Percentiles rank a stretch among this genome's conserved stretches.
phyloP scores from a whole-genome alignment of 2,329 filamentous ascomycete genomes.

The Colletotrichum sp. region DNA sequence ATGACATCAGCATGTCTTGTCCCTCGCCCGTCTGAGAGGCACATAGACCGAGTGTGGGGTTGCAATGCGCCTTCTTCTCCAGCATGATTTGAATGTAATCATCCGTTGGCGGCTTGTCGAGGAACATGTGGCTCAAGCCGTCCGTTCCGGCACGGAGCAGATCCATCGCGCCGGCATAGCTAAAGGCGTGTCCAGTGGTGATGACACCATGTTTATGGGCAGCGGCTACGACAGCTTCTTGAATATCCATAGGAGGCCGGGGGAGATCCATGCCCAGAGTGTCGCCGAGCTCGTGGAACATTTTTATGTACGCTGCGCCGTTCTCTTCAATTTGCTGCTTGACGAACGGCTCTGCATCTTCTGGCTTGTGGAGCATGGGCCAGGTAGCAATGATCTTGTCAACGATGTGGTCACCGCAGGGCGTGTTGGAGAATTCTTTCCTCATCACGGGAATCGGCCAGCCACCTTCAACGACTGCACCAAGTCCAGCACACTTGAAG shows the following conservation, averaged over 20 bases:
- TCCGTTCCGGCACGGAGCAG: slow-evolving; percentile 31
- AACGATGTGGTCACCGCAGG: background rate
- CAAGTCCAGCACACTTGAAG: slow-evolving; percentile 52
- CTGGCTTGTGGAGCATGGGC: slow-evolving; percentile 42
- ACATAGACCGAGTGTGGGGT: slow-evolving; percentile 26
- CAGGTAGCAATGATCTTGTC: slow-evolving; percentile 39
- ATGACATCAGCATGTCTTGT: slow-evolving; percentile 21
- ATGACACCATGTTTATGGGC: slow-evolving; percentile 30
- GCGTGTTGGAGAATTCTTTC: slow-evolving; percentile 17
- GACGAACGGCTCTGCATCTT: slow-evolving; percentile 47
- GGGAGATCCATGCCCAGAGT: slow-evolving; percentile 39
- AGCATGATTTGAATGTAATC: slow-evolving; percentile 27
- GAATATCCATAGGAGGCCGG: slow-evolving; percentile 46
- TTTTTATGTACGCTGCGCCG: slow-evolving; percentile 55
- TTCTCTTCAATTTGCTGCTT: slow-evolving; percentile 30
- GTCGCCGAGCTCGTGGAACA: slow-evolving; percentile 54
- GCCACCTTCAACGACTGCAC: slow-evolving; percentile 55
- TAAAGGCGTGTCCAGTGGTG: slow-evolving; percentile 31
- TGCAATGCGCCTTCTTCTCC: slow-evolving; percentile 26
- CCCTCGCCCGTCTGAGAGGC: slow-evolving; percentile 29
- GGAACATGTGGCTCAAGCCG: slow-evolving; percentile 35
- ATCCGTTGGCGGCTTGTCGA: slow-evolving; percentile 28
- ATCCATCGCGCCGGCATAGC: slow-evolving; percentile 29
- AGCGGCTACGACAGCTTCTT: slow-evolving; percentile 47
- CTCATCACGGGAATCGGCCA: slow-evolving; percentile 44